Base-by-base conservation (phyloP, 164 flowering plant species). In the Pachysandra terminalis region DNA sequence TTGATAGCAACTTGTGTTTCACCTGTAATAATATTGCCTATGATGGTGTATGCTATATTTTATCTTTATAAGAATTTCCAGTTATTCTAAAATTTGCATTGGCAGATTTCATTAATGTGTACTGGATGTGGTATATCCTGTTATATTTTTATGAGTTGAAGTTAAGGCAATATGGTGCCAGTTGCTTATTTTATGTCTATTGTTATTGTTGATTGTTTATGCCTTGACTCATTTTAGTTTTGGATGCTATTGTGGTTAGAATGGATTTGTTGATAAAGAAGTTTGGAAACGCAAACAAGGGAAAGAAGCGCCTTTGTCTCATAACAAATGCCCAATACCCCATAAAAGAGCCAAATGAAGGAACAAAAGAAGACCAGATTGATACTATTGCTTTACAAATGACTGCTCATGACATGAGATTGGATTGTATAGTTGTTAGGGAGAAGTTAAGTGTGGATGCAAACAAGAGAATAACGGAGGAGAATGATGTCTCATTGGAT, bases 241-340 rank as follows among this genome's bases (percentile, higher is more conserved):
- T 95, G 72, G 99, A 95, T 85, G 99, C 91, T 56, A 81, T 95
- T 75, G 87, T 92, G 68, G 97, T 92, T 66, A 98, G 94, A 56
- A 85, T 95, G 95, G 99, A 95, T 80, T 82, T 90, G 88, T 75
- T 95, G 75, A 88, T 95, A 68, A 95, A 92, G 79, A 95, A 92
- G 74, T 92, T 77, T 81, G 88, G 89, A 68, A 66, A 67, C 17
- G 84, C 93, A 54, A 72, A 83, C 79, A 95, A 90, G 81, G 96
- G 97, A 60, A 95, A 89, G 82, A 90, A 92, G 74, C 96, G 95
- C 41, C 77, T 95, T n/a, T 90, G 97, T 76, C 91, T 95, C 21
- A 75, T 95, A 52, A 92, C 97, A 17, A 80, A 78, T 78, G 97
- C 94, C 26, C 73, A 45, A 53, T 74, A 75, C 68, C 92, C 88